Base-by-base conservation (phyloP, 2,329 filamentous ascomycete species). In the Akanthomyces lecanii region DNA sequence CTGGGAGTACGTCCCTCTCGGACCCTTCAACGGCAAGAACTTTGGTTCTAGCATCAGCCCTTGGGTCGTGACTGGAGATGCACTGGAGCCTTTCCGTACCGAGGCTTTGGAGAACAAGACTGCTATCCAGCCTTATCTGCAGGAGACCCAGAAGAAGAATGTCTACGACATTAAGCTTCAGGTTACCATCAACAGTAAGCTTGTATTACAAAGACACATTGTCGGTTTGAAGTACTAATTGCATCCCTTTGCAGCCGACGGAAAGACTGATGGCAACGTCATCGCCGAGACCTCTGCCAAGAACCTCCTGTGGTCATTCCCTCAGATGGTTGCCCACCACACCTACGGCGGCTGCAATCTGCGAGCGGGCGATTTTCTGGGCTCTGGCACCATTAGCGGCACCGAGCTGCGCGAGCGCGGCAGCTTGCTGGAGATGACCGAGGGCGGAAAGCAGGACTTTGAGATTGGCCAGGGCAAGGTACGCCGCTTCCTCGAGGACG, bases 291-390 rank as follows among this genome's bases (percentile, higher is more conserved):
- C 67, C 45, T 67, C 53, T 23, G 61, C 64, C 50, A 66, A 65
- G 59, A 70, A 75, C 56, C 78, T 92, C 4, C 78, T 92, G 1
- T 93, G 85, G 79, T 91, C 88, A 0, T 92, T 91, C 75, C 82
- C 88, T 2, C 90, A 92, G 73, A 91, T 92, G 88, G 76, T 93
- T 45, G 83, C 89, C 1, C 89, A 92, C 73, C 89, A 92, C 72
- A 86, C 87, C 1, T 80, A 89, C 61, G 87, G 85, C 1, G 89
- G 89, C 6, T 92, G 89, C 74, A 84, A 85, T 1, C 81, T 92
- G 77, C 81, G 84, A 44, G 80, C 85, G 0, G 89, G 89, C 45
- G 89, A 93, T 71, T 74, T 92, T 50, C 75, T 92, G 5, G 89
- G 89, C 3, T 89, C 68, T 10, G 70, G 70, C 16, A 71, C 70